Base-by-base conservation (phyloP, 2,329 filamentous ascomycete species). In the Fusarium mangiferae region DNA sequence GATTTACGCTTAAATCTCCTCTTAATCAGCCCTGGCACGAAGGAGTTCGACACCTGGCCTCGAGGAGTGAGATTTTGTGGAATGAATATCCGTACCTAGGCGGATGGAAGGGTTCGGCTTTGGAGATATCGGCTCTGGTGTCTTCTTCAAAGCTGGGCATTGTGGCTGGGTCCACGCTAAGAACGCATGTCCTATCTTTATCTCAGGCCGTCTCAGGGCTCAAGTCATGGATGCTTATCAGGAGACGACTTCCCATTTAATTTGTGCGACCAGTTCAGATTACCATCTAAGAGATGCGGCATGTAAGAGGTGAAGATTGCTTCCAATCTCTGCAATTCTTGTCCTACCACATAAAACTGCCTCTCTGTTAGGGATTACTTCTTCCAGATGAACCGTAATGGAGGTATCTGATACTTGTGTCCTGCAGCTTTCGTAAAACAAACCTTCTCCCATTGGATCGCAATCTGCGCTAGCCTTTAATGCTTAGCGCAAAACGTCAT, bases 401-500 rank as follows among this genome's bases (percentile, higher is more conserved):
- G 33, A 33, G 46, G 72, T 74, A 75, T 38, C 44, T 1, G 33
- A 61, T 75, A 75, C 72, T 61, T 69, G 18, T 64, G 39, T 56
- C 59, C 68, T 74, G 72, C 72, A 74, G 39, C 66, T 69, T 62
- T 74, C 72, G 72, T 74, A 74, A 74, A 75, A 72, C 72, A 68
- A 59, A 41, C n/a, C 45, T 46, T 59, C 24, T 45, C 41, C 42
- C 38, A 62, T 42, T 55, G 51, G 51, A 62, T 52, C 51, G 44
- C 33, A 69, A 39, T 69, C 7, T 44, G 60, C 63, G 28, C 55
- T 74, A 74, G 64, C 55, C 60, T 57, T 26, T 60, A 57, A 51
- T 39, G 65, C 68, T 60, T 70, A 48, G 66, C 49, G 42, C 52
- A 72, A 67, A 69, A 75, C 72, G 72, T 75, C 72, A 74, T 74